Percentiles rank a stretch among this genome's conserved stretches.
Conservation (phyloP, 2,329 filamentous ascomycete genomes). For the Cordyceps cicadae region DNA sequence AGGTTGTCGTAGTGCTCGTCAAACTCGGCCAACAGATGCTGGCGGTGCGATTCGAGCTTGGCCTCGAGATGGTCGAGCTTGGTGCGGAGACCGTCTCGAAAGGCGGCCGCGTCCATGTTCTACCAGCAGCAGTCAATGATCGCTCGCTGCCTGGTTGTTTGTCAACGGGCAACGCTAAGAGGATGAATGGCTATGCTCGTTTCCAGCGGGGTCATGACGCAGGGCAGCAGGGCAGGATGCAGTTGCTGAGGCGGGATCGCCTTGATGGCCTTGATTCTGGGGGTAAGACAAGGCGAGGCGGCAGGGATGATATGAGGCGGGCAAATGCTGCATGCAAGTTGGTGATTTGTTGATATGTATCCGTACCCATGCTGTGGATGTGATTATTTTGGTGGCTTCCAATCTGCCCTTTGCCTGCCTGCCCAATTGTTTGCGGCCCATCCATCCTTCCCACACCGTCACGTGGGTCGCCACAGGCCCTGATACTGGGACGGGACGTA, state of each 20-base stretch:
- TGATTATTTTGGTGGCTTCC: neutral
- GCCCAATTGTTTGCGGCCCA: neutral
- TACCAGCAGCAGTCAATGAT: no score
- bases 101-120: slow-evolving; percentile 30
- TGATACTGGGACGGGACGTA: neutral
- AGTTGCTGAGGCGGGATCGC: neutral
- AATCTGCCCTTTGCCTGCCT: slow-evolving; percentile 6
- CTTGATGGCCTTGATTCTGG: neutral
- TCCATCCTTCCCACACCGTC: slow-evolving; percentile 1
- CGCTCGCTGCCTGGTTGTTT: neutral
- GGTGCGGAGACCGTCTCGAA: slow-evolving; percentile 43
- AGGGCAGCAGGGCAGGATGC: slow-evolving; percentile 13
- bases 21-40: slow-evolving; percentile 50
- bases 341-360: neutral
- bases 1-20: slow-evolving; percentile 43
- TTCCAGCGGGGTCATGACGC: slow-evolving; percentile 30
- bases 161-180: slow-evolving; percentile 5
- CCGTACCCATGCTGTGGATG: neutral
- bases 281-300: neutral
- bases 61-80: slow-evolving; percentile 49
- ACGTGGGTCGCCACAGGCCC: slow-evolving; percentile 8
- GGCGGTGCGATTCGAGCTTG: slow-evolving; percentile 48
- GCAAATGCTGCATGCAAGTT: neutral
- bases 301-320: neutral
- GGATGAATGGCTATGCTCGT: slow-evolving; percentile 8